Percentiles rank a stretch among this genome's conserved stretches.
Evolutionary conservation across 768 basidiomycete genomes (phyloP).

Genomic region (Mycena galopus): DNA sequence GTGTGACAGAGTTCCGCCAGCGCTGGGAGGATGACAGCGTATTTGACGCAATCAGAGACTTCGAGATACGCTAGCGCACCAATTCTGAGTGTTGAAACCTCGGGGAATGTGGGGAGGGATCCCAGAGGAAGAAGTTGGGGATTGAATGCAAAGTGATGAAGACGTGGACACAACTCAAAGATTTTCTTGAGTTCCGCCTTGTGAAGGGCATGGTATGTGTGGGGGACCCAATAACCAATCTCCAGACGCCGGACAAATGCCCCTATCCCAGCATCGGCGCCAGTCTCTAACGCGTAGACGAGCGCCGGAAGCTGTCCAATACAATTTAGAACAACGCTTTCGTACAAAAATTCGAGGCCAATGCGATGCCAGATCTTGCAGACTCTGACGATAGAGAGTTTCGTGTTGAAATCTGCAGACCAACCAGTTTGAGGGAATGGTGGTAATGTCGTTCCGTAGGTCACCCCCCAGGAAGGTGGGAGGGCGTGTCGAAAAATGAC

Average conservation of each 20-base stretch:
- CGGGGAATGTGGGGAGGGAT: not conserved
- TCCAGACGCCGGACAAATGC: slow-evolving; percentile 31
- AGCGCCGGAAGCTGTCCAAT: slow-evolving; percentile 40
- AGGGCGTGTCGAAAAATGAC: slow-evolving; percentile 42
- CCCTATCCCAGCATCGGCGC: too few relatives aligned
- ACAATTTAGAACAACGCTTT: slow-evolving; percentile 41
- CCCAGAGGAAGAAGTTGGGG: not conserved
- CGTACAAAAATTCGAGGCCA: slow-evolving; percentile 43
- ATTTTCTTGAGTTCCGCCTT: not conserved
- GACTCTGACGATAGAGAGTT: slow-evolving; percentile 40
- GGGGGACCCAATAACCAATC: slow-evolving; percentile 24
- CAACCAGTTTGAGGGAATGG: slow-evolving; percentile 39
- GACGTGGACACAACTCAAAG: slow-evolving; percentile 13
- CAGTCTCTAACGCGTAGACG: slow-evolving; percentile 33
- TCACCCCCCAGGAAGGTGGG: slow-evolving; percentile 41
- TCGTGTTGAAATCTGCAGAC: slow-evolving; percentile 39
- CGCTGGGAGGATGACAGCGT: too few relatives aligned
- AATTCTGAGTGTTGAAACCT: too few relatives aligned
- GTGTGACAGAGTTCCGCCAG: too few relatives aligned
- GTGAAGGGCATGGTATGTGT: slow-evolving; percentile 27
- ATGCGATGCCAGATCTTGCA: slow-evolving; percentile 44
- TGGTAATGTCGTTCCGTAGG: slow-evolving; percentile 28
- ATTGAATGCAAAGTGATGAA: slow-evolving; percentile 10
- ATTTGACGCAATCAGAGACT: too few relatives aligned
- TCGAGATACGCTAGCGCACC: too few relatives aligned